Evolutionary conservation across 1,284 basidiomycete species (phyloP).

Genomic region (Malassezia slooffiae): DNA sequence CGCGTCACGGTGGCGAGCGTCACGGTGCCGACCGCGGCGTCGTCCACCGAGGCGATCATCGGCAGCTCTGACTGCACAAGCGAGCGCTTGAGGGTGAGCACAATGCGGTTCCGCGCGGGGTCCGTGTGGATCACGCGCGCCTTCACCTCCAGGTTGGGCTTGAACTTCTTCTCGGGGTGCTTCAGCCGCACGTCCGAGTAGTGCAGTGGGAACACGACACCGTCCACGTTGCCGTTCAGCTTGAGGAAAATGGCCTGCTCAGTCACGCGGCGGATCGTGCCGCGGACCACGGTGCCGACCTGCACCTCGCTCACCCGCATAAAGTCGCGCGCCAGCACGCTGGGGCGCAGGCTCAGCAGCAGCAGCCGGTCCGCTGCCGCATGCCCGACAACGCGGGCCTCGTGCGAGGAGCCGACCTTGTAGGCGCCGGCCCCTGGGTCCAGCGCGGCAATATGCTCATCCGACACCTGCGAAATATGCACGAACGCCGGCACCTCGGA

Average conservation of each 20-base stretch:
- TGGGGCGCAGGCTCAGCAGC: constrained; percentile 71
- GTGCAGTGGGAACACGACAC: constrained; percentile 85
- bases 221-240: constrained; percentile 53
- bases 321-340: constrained; percentile 74
- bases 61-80: constrained; percentile 64
- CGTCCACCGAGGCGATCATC: constrained; percentile 55
- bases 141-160: constrained; percentile 69
- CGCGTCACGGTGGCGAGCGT: constrained; percentile 66
- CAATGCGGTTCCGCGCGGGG: constrained; percentile 66
- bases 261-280: constrained; percentile 29
- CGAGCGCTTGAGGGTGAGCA: constrained; percentile 82
- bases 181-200: constrained; percentile 77
- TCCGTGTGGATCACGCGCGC: constrained; percentile 82
- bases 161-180: constrained; percentile 63
- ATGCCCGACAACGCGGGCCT: constrained; percentile 78
- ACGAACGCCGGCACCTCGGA: constrained; percentile 30
- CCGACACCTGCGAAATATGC: constrained; percentile 76
- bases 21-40: constrained; percentile 60
- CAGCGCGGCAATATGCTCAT: constrained; percentile 73
- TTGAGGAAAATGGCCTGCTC: constrained; percentile 38
- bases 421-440: constrained; percentile 49
- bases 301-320: constrained; percentile 69
- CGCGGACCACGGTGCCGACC: constrained; percentile 31
- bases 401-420: constrained; percentile 51
- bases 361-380: constrained; percentile 78